Conservation (phyloP, 345 rosid species). For the Eucalyptus regnans region DNA sequence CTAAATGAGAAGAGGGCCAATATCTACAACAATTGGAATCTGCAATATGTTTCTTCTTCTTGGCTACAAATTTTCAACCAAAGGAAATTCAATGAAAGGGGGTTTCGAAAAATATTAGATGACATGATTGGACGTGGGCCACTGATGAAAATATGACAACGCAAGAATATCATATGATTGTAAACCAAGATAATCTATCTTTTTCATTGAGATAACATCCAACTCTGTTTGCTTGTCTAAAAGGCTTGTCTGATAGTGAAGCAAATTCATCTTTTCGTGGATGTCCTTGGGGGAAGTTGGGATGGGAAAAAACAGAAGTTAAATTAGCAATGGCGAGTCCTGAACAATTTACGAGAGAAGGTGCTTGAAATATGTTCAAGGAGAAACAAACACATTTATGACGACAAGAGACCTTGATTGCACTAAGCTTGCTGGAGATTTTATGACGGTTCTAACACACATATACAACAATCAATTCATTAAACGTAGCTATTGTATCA, state of each 20-base stretch:
- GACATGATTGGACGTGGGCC: slow-evolving; percentile 3
- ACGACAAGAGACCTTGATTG: background rate
- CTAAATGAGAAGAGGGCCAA: background rate
- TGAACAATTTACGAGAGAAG: background rate
- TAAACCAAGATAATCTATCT: background rate
- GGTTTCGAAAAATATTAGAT: background rate
- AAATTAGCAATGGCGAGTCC: background rate
- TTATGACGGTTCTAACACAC: background rate
- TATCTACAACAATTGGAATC: background rate
- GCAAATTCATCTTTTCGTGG: background rate
- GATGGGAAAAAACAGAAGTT: background rate
- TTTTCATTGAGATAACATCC: background rate
- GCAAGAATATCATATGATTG: background rate
- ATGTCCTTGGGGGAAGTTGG: background rate
- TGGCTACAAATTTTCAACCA: no score
- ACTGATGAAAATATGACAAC: background rate
- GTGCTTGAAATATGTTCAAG: background rate
- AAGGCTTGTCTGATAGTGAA: background rate
- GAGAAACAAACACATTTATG: background rate
- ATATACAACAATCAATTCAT: background rate
- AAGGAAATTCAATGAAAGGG: background rate
- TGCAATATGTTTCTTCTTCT: background rate
- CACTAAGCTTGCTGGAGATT: background rate
- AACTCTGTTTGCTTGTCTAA: background rate
- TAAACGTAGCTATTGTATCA: background rate